phyloP scores from a whole-genome alignment of 2,329 filamentous ascomycete genomes.

The Paraconiothyrium brasiliense region DNA sequence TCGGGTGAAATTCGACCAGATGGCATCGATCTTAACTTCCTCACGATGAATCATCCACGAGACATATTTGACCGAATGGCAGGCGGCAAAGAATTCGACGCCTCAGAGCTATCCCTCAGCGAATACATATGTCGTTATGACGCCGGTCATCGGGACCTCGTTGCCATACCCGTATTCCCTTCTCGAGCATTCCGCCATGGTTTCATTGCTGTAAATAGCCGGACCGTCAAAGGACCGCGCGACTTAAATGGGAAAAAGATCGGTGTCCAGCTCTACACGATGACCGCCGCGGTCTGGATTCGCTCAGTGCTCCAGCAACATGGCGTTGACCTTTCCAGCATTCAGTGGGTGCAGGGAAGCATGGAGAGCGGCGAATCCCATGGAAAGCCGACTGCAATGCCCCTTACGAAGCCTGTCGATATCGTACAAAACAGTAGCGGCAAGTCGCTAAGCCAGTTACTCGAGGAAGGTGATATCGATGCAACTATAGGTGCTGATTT shows the following conservation, averaged over 20 bases:
- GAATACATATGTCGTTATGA: conserved; percentile 41
- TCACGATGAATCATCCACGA: conserved; percentile 11
- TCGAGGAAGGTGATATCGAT: conserved; percentile 50
- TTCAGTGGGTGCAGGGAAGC: conserved; percentile 46
- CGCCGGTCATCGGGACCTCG: conserved; percentile 30
- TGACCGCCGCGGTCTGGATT: conserved; percentile 53
- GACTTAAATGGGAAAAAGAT: conserved; percentile 49
- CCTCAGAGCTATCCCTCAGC: conserved; percentile 41
- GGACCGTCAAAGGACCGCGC: conserved; percentile 37
- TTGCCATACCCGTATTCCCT: conserved; percentile 46
- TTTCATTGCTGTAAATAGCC: conserved; percentile 46
- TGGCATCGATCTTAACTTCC: conserved; percentile 13
- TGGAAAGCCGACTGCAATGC: conserved; percentile 37
- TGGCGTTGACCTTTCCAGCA: conserved; percentile 44
- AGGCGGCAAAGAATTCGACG: conserved; percentile 38
- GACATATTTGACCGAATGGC: conserved; percentile 29
- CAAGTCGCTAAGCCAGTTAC: conserved; percentile 29
- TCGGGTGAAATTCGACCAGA: conserved; percentile 10
- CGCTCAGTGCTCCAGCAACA: conserved; percentile 44
- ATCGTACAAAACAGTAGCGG: conserved; percentile 35
- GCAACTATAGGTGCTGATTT: conserved; percentile 49
- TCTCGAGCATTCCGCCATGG: conserved; percentile 46
- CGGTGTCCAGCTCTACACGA: conserved; percentile 51
- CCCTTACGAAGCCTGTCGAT: conserved; percentile 33
- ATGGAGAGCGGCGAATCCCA: conserved; percentile 42